Percentiles rank a stretch among this genome's conserved stretches.
Conservation (phyloP, 768 basidiomycete genomes). For the Chalciporus chontae region DNA sequence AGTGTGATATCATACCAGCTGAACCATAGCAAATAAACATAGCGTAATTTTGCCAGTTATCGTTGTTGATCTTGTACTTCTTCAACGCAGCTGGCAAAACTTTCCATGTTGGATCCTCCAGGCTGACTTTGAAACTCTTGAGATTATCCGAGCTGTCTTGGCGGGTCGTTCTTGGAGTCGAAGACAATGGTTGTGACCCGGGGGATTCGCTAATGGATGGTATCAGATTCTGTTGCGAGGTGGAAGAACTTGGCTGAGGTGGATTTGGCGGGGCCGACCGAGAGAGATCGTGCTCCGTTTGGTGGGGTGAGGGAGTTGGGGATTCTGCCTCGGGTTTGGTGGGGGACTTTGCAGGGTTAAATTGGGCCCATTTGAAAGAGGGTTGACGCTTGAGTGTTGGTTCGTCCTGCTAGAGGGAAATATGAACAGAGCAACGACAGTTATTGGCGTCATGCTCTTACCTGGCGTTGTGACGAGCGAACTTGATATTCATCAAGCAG, state of each 20-base stretch:
- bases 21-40: constrained; percentile 99
- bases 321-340: constrained; percentile 75
- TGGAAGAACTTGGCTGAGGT: constrained; percentile 14
- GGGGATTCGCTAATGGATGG: constrained; percentile 30
- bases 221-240: constrained; percentile 32
- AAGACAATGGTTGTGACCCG: constrained; percentile 24
- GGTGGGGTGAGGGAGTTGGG: constrained; percentile 76
- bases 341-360: constrained; percentile 74
- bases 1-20: constrained; percentile 52
- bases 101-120: constrained; percentile 99
- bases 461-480: constrained; percentile 32
- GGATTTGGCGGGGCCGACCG: constrained; percentile 26
- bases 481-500: constrained; percentile 61
- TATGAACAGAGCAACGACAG: constrained; percentile 9
- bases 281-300: constrained; percentile 65
- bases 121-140: constrained; percentile 94
- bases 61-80: constrained; percentile 98
- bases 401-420: constrained; percentile 26
- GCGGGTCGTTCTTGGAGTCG: constrained; percentile 39
- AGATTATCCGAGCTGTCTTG: constrained; percentile 73
- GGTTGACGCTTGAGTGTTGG: constrained; percentile 64
- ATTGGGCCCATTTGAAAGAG: constrained; percentile 88
- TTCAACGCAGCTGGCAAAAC: constrained; percentile 96
- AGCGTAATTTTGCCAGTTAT: constrained; percentile 98
- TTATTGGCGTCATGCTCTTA: constrained; percentile 8